Base-by-base conservation (phyloP, 2,329 filamentous ascomycete genomes). In the Shiraia sp. region DNA sequence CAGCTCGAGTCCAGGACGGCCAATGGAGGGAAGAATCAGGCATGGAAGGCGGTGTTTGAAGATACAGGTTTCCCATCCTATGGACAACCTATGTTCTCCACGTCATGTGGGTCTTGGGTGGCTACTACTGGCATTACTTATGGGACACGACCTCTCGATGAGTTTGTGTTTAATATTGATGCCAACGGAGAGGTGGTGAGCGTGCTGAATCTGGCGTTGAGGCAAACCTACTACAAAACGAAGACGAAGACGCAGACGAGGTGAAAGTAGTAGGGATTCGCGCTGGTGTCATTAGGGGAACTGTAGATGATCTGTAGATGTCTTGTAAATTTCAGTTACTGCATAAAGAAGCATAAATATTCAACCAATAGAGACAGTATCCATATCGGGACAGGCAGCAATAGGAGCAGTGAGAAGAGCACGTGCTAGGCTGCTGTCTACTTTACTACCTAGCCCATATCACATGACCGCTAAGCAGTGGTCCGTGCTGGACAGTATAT, bases 81-180 rank as follows among this genome's bases (percentile, higher is more conserved):
- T 1, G 51, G 52, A 10, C 52, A 49, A 27, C 45, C 52, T 26
- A 30, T 58, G 3, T 59, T 45, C 27, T 54, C 47, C 5, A 58
- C 56, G 6, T 49, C 49, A 16, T 61, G 58, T 36, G 58, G 51
- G 9, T 13, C 51, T 10, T 61, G 56, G 58, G 56, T 61, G 5
- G 45, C 49, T 5, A 38, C 55, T 6, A 58, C 54, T 22, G 56
- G 52, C 1, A 39, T 59, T 0, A 59, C 56, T 2, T 61, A 61
- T 42, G 58, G 36, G 2, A 47, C 43, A 9, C 27, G 58, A n/a
- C 56, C 56, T 3, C 28, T 59, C 1, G 55, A 61, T 42, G 55
- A 59, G 38, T 59, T 61, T 32, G 39, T 61, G 9, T 61, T 59
- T 31, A 45, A 53, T 25, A 45, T 55, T 23, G 49, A 59, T 40